phyloP scores from a whole-genome alignment of 2,329 filamentous ascomycete species.

The Colletotrichum ledebouriae region DNA sequence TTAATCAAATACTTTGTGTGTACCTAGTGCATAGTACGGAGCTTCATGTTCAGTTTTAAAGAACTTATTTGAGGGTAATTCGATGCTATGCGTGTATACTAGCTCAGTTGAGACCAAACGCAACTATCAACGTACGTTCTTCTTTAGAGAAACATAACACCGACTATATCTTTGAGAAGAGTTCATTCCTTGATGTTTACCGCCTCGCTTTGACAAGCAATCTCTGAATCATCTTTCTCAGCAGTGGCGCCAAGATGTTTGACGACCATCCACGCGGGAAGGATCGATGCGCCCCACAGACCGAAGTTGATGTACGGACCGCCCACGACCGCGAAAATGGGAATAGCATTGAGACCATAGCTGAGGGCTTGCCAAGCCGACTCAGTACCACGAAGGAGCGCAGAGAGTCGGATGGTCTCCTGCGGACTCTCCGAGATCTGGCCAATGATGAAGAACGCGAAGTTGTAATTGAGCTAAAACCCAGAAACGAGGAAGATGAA shows the following conservation, averaged over 20 bases:
- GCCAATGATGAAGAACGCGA: constrained; percentile 75
- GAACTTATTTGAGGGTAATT: no score
- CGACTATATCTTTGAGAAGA: not conserved
- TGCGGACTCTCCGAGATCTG: constrained; percentile 70
- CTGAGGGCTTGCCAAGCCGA: constrained; percentile 78
- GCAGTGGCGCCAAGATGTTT: constrained; percentile 1
- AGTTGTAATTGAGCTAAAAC: constrained; percentile 80
- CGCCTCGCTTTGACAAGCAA: constrained; percentile 7
- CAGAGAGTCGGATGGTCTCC: constrained; percentile 74
- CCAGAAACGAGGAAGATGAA: constrained; percentile 73
- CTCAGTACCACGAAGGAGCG: constrained; percentile 74
- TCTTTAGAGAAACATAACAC: no score
- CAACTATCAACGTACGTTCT: no score
- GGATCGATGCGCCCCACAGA: constrained; percentile 71
- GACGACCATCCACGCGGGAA: constrained; percentile 73
- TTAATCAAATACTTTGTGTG: no score
- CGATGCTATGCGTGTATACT: no score
- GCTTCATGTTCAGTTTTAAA: no score
- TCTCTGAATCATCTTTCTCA: constrained; percentile 7
- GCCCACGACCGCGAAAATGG: constrained; percentile 72
- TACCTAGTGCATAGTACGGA: no score
- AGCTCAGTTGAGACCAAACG: no score
- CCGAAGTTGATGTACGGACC: constrained; percentile 76
- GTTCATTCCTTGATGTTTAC: not conserved
- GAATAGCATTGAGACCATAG: constrained; percentile 73